A percentile compares a stretch with the other conserved stretches of the same genome.
These are phyloP conservation scores for Dictyostelium intermedium DNA, from an alignment of 78 protist genomes.

Conservation along the genomic window DNA sequence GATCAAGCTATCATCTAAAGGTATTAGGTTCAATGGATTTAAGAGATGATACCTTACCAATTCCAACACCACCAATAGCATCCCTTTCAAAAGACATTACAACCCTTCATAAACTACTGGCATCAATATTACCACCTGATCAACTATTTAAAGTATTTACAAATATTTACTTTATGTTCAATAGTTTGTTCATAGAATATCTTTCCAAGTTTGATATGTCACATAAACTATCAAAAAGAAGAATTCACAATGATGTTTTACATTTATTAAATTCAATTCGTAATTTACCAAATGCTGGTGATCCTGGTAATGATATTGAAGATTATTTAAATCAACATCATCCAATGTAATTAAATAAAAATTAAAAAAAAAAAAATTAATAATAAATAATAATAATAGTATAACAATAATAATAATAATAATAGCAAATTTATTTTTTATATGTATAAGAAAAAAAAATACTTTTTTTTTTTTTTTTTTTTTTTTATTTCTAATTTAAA, in stretches of 20 bases:
- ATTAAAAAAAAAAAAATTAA: neutral
- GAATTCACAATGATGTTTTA: constrained; percentile 58
- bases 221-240: constrained; percentile 16
- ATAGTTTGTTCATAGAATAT: constrained; percentile 13
- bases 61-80: constrained; percentile 74
- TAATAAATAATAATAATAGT: neutral
- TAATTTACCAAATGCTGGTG: constrained; percentile 37
- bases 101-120: constrained; percentile 27
- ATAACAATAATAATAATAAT: neutral
- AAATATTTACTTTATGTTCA: constrained; percentile 48
- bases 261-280: constrained; percentile 30
- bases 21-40: neutral
- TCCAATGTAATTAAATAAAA: constrained; percentile 28
- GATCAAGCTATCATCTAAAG: constrained; percentile 28
- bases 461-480: neutral
- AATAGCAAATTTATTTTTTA: neutral
- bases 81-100: constrained; percentile 27
- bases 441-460: neutral
- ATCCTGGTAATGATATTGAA: constrained; percentile 58
- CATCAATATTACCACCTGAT: constrained; percentile 28
- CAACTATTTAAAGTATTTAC: constrained; percentile 65
- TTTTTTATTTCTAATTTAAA: neutral
- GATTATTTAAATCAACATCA: constrained; percentile 30
- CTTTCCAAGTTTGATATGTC: constrained; percentile 3
- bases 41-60: constrained; percentile 53